Percentiles rank a stretch among this genome's conserved stretches.
Conservation (phyloP, 2,329 filamentous ascomycete genomes). For the Dendryphion nanum region DNA sequence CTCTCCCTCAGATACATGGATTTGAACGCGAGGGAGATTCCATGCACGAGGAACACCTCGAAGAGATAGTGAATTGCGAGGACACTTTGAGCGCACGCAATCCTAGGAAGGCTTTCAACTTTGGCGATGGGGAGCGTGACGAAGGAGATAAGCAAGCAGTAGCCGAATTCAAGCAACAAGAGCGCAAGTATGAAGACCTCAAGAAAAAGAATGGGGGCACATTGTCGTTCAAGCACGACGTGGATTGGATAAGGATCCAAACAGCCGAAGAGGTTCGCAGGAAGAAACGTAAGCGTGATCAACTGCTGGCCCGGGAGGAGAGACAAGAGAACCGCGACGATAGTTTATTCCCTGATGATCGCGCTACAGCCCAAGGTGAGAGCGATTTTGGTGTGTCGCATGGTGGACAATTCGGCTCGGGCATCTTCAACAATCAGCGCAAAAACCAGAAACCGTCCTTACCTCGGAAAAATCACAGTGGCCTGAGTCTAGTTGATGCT, state of each 20-base stretch:
- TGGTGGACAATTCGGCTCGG: conserved; percentile 9
- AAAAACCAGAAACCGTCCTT: conserved; percentile 14
- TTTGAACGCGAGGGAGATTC: too few species aligned
- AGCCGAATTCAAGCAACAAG: conserved; percentile 16
- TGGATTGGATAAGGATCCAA: conserved; percentile 29
- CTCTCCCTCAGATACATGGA: too few species aligned
- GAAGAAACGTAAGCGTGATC: conserved; percentile 14
- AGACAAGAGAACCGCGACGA: conserved; percentile 11
- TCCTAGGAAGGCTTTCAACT: too few species aligned
- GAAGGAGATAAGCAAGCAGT: conserved; percentile 10
- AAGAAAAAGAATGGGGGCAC: conserved; percentile 14
- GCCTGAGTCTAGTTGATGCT: conserved; percentile 21
- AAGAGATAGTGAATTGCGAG: too few species aligned
- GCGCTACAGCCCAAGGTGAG: too few species aligned
- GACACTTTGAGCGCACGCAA: too few species aligned
- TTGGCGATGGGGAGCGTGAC: conserved; percentile 1
- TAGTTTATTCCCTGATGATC: conserved; percentile 13
- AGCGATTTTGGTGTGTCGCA: too few species aligned
- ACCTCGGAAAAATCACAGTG: conserved; percentile 12
- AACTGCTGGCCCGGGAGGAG: conserved; percentile 14
- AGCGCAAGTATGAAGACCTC: conserved; percentile 19
- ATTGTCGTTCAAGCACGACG: conserved; percentile 21
- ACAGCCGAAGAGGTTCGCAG: conserved; percentile 15
- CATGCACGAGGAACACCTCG: too few species aligned
- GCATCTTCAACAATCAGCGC: conserved; percentile 1